These are phyloP conservation scores for Nicotiana noctiflora DNA, from an alignment of 257 asterid genomes.

Conservation along the genomic window DNA sequence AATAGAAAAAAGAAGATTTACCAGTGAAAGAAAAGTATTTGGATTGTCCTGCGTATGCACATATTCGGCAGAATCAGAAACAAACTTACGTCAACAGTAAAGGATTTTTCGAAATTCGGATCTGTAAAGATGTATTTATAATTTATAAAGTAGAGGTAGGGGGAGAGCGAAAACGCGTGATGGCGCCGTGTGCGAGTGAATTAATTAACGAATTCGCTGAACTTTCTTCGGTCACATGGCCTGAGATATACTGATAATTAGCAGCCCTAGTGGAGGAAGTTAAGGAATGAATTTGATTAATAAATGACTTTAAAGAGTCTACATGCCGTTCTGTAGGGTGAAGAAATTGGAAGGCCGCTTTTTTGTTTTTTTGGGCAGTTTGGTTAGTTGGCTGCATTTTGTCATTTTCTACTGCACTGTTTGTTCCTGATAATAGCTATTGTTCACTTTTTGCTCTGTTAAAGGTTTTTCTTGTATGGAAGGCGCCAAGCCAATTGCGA, in stretches of 20 bases:
- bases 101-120: neutral
- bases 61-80: conserved; percentile 3
- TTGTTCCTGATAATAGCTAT: neutral
- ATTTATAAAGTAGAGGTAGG: neutral
- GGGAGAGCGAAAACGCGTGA: neutral
- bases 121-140: neutral
- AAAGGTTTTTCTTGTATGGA: neutral
- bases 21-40: neutral
- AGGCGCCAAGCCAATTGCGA: neutral
- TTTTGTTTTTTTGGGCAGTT: neutral
- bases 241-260: neutral
- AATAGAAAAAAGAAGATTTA: neutral
- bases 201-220: neutral
- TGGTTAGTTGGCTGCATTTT: neutral
- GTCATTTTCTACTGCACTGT: neutral
- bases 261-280: neutral
- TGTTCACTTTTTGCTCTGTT: neutral
- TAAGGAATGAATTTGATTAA: neutral
- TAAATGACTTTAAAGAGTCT: neutral
- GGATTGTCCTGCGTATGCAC: neutral
- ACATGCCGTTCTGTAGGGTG: neutral
- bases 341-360: neutral
- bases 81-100: neutral
- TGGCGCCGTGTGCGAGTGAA: neutral
- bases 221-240: neutral